Base-by-base conservation (phyloP, 2,329 filamentous ascomycete species). In the Domatiomyces catenatus region DNA sequence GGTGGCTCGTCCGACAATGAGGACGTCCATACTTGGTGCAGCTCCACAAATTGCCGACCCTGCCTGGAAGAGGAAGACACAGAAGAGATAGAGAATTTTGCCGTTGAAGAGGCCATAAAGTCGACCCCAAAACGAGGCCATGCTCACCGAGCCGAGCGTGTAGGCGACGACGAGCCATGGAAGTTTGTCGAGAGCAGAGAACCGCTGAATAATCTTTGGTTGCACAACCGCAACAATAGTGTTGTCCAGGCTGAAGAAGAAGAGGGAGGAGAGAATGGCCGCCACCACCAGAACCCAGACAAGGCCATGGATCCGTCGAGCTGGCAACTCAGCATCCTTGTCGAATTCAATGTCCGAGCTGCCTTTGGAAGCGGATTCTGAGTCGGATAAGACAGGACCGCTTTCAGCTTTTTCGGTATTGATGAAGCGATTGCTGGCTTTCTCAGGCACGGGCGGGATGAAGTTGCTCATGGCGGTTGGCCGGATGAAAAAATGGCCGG, bases 141-240 rank as follows among this genome's bases (percentile, higher is more conserved):
- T 66, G 2, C 61, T 61, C 0, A 67, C 62, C 3, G 67, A 67
- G 0, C 69, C 70, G 2, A 75, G 62, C 0, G 68, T 58, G 50
- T 75, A 72, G 0, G 63, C 63, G 4, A 65, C 63, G 22, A 60
- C 62, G 10, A 73, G 58, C 71, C 71, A 75, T 3, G 65, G 59
- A 6, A 74, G 61, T 44, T 69, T 65, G 5, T 63, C 56, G 28
- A 69, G 54, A 1, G 66, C 54, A 17, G 63, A 59, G 26, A 72
- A 70, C 0, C 58, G 54, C n/a, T 63, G 58, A 10, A 70, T 59
- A 17, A 74, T 67, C 6, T 63, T 59, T 0, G 66, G 67, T 50
- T 75, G 71, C 1, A 71, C 67, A 54, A 73, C 72, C 2, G 74
- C 67, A 20, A 71, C 63, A 6, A 76, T 73, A 1, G 75, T 76